Base-by-base conservation (phyloP, 2,329 filamentous ascomycete species). In the Epichloe coenophiala region DNA sequence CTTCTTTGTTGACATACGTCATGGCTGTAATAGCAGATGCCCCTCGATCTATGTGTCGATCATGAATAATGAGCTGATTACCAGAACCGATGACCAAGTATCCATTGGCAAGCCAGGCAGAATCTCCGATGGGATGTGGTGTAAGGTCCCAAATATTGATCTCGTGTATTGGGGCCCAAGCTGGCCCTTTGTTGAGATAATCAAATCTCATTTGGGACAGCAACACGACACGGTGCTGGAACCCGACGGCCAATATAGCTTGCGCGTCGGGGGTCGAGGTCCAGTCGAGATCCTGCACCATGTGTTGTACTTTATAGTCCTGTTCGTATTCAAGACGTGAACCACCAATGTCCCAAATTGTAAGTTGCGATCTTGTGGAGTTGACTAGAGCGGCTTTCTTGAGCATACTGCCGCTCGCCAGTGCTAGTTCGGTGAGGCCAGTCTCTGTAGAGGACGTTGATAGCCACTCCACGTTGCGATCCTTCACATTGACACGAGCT, bases 171-270 rank as follows among this genome's bases (percentile, higher is more conserved):
- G 85, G 76, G 1, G 87, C 85, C 90, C 90, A 96, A 0, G 89
- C 88, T n/a, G 88, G 86, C 1, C 86, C 85, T 54, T 87, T 84
- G 59, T 90, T 88, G 17, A 95, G 73, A 62, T 95, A 95, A 65
- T 95, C 88, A 61, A 93, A 96, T 12, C 90, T 84, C 69, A 95
- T 82, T 62, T 96, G 89, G 5, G 86, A 84, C 27, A 95, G 76
- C 2, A 96, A 73, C 33, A 94, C 68, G 5, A 96, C 84, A 51
- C 85, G 81, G 56, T 90, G 86, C n/a, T 84, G 83, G 61, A 95
- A 95, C 0, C 90, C 89, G n/a, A 96, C 87, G 1, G 90, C 88
- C 19, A 96, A 72, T 50, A 96, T 89, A 1, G 87, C 91, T 61
- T 95, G 88, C 46, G 81, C 82, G 63, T 95, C 88, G 0, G 88